Evolutionary conservation across 768 basidiomycete species (phyloP), one percentile per base, ranked within the genome.

Genomic region (Boletus rubropictus): DNA sequence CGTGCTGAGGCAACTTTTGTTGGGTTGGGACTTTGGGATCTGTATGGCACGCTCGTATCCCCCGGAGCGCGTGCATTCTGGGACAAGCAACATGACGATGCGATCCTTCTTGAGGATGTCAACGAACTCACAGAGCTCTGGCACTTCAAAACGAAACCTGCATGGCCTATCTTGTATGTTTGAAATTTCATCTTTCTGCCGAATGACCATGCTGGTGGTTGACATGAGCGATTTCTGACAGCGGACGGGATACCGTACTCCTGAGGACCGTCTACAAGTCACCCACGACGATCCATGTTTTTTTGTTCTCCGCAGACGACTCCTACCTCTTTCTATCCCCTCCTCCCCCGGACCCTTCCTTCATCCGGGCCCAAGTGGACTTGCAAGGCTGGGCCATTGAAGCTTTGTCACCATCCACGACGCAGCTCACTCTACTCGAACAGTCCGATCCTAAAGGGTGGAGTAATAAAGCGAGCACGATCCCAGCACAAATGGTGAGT

Each of bases 351-450:
- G 89, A 88, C 40, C 82, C 86, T 0, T 86, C 79, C 54, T 77
- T 86, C 41, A 95, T 96, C 51, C 86, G 94, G 7, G 90, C 89
- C 0, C 94, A 98, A 64, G 84, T 95, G n/a, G 93, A 96, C 62
- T 73, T 99, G n/a, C 93, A 92, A 69, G 96, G 95, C 39, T 98
- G 94, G 89, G 89, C 95, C 1, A 92, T 99, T 56, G 95, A 98
- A 66, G 79, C 88, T 0, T 73, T 99, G 8, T 97, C 94, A 1
- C 96, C 95, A 0, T 97, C 82, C 3, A 98, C 96, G 2, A 96
- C 94, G 0, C 80, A 89, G 10, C 81, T 99, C 51, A 96, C 93
- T 0, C 72, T 99, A 1, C 77, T 99, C 5, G 95, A 98, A 60
- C 96, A 98, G 66, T 93, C 90, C 10, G 95, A 99, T 64, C 93